Evolutionary conservation across 129 eudicot species (phyloP), one percentile per base, ranked within the genome.

Genomic region (Glebionis coronaria): DNA sequence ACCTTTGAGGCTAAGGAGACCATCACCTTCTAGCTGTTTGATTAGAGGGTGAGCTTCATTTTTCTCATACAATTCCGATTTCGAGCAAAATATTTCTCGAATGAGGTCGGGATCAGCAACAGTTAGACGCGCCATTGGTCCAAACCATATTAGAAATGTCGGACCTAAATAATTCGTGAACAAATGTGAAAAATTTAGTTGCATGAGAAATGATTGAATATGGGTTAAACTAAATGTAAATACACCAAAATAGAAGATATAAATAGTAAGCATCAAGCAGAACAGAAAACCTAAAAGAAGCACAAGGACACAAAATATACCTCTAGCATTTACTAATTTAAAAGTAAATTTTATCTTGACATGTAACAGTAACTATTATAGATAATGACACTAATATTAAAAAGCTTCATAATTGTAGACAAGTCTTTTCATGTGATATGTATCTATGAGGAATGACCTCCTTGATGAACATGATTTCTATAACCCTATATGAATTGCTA

Each of bases 1-100:
- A 13, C 96, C 96, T 63, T 88, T 88, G 76, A 92, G 98, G 56
- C 83, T 92, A 18, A 92, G 77, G 31, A 92, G 79, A 13, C 98
- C 98, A 75, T 88, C 87, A 23, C 98, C 98, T 81, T 92, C 98
- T 51, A 92, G 90, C 47, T 85, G 93, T 64, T 81, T 88, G 35
- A 88, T 81, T 0, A 85, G 81, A 23, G 88, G 90, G 50, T 87
- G 94, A 14, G 96, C 85, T 45, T 92, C 98, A 64, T 75, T 85
- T 75, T 92, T 88, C 65, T 92, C 96, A 25, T 82, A 92, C 51
- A 81, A 79, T 55, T 92, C 91, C 9, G 95, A 81, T 69, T 88
- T 92, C n/a, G 83, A 70, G 23, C 81, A 69, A 66, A 88, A 88
- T n/a, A 92, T 82, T 77, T 92, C 98, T 63, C 90, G 74, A 61